phyloP scores from a whole-genome alignment of 2,329 filamentous ascomycete species.

The Monilinia fructigena region DNA sequence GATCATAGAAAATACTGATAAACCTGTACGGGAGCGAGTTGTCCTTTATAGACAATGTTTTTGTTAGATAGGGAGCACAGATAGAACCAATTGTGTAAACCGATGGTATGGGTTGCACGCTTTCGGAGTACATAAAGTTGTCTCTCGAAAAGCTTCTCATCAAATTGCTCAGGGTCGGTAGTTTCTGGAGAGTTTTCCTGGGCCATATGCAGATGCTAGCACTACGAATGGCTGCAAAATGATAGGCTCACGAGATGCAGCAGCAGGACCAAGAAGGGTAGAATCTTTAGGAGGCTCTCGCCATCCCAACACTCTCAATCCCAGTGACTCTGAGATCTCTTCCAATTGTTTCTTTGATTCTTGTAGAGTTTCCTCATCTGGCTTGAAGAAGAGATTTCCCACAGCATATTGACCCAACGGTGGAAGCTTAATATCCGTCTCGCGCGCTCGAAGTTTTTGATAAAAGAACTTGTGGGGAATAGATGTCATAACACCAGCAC shows the following conservation, averaged over 20 bases:
- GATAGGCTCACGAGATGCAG: slow-evolving; percentile 88
- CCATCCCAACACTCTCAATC: slow-evolving; percentile 91
- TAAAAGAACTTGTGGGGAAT: slow-evolving; percentile 98
- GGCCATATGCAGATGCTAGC: slow-evolving; percentile 78
- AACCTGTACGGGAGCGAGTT: slow-evolving; percentile 89
- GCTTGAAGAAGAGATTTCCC: slow-evolving; percentile 98
- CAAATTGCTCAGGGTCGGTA: slow-evolving; percentile 76
- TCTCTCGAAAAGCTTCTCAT: slow-evolving; percentile 83
- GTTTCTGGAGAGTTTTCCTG: slow-evolving; percentile 74
- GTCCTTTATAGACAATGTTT: slow-evolving; percentile 99
- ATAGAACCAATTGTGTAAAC: slow-evolving; percentile 98
- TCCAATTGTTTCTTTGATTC: slow-evolving; percentile 92
- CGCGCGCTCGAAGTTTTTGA: slow-evolving; percentile 95
- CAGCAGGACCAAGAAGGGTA: slow-evolving; percentile 86
- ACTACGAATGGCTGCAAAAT: slow-evolving; percentile 97
- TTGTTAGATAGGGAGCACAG: slow-evolving; percentile 92
- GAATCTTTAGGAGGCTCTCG: slow-evolving; percentile 94
- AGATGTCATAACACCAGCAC: slow-evolving; percentile 98
- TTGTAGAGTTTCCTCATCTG: slow-evolving; percentile 82
- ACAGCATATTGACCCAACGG: slow-evolving; percentile 91
- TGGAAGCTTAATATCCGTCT: slow-evolving; percentile 84
- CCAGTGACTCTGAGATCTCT: slow-evolving; percentile 84
- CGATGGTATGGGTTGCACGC: slow-evolving; percentile 90
- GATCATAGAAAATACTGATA: slow-evolving; percentile 98
- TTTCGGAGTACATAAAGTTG: slow-evolving; percentile 95